A percentile compares a stretch with the other conserved stretches of the same genome.
phyloP scores from a whole-genome alignment of 306 rosid genomes.

The Castanea sativa region DNA sequence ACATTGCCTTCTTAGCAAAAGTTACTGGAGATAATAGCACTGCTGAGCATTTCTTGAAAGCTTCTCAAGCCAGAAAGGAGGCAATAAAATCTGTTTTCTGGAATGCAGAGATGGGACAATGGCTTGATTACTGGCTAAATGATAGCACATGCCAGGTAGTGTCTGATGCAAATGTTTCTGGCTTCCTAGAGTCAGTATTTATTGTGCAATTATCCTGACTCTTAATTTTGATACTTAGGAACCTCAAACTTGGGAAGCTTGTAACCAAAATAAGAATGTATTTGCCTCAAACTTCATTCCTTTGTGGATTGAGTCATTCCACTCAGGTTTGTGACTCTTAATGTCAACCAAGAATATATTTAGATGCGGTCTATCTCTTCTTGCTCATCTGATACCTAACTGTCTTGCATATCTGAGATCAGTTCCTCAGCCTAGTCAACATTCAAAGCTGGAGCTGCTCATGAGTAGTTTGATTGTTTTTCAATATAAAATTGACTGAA shows the following conservation, averaged over 20 bases:
- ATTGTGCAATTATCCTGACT: slow-evolving; percentile 20
- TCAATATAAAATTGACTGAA: not conserved
- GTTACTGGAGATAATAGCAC: slow-evolving; percentile 50
- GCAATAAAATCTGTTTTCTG: slow-evolving; percentile 72
- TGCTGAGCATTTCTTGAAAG: slow-evolving; percentile 42
- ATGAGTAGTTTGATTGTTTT: not conserved
- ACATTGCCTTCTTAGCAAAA: slow-evolving; percentile 72
- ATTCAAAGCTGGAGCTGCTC: not conserved
- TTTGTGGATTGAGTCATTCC: slow-evolving; percentile 76
- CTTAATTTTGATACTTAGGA: slow-evolving; percentile 37
- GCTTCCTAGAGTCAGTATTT: not conserved
- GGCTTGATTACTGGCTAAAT: slow-evolving; percentile 88
- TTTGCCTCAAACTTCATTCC: slow-evolving; percentile 92
- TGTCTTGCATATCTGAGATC: not conserved
- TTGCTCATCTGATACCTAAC: not conserved
- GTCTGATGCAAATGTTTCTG: slow-evolving; percentile 1
- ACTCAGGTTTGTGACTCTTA: slow-evolving; percentile 52
- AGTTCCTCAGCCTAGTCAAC: not conserved
- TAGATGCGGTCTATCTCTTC: not conserved
- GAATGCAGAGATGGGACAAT: slow-evolving; percentile 64
- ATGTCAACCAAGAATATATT: slow-evolving; percentile 5
- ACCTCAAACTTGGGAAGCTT: slow-evolving; percentile 53
- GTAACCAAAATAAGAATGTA: slow-evolving; percentile 56
- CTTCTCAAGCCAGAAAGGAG: slow-evolving; percentile 57
- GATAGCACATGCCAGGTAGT: slow-evolving; percentile 36